A percentile compares a stretch with the other conserved stretches of the same genome.
Evolutionary conservation across 108 stramenopile genomes (phyloP).

Genomic region (Chaetoceros muelleri): DNA sequence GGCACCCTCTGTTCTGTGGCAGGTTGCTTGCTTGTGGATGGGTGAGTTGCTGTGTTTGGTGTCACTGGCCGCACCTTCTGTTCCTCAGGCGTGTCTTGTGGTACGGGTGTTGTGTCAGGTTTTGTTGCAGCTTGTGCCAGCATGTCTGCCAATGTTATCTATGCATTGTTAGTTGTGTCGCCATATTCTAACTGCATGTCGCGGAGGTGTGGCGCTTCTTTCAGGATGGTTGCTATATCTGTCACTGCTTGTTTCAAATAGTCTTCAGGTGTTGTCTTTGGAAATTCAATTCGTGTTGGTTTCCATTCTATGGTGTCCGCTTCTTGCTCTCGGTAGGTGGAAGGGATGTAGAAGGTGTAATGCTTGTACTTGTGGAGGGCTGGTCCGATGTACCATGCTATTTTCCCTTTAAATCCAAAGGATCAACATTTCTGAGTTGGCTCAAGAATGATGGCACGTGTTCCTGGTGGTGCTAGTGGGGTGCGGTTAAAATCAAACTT

Average conservation of each 20-base stretch:
- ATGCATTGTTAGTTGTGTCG: no score
- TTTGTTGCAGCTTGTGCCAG: background rate
- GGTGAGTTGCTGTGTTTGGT: no score
- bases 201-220: no score
- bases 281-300: conserved; percentile 12
- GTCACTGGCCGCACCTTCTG: background rate
- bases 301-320: conserved; percentile 22
- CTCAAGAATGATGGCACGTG: background rate
- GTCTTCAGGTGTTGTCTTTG: conserved; percentile 1
- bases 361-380: conserved; percentile 32
- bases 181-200: no score
- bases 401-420: conserved; percentile 14
- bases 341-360: conserved; percentile 12
- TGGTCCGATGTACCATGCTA: conserved; percentile 38
- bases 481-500: conserved; percentile 7
- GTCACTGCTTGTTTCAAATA: no score
- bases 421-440: conserved; percentile 11
- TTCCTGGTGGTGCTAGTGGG: conserved; percentile 1
- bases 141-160: background rate
- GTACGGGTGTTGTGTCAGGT: background rate
- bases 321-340: conserved; percentile 15
- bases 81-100: background rate
- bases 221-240: no score
- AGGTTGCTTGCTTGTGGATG: no score
- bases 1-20: background rate